A percentile compares a stretch with the other conserved stretches of the same genome.
phyloP scores from a whole-genome alignment of 1,139 yeast genomes.

The Yamadazyma atlantica region DNA sequence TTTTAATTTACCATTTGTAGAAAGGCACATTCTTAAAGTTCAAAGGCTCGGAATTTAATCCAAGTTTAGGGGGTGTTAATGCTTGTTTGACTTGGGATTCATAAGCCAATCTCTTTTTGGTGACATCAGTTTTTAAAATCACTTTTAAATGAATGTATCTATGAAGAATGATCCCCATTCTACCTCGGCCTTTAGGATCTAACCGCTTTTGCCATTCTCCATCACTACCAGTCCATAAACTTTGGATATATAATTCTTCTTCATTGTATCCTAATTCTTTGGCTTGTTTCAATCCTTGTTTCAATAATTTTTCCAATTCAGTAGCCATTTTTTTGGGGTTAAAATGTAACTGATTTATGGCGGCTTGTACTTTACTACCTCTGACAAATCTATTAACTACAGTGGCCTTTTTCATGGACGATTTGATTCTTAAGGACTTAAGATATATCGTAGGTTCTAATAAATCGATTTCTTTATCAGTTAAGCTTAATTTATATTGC shows the following conservation, averaged over 20 bases:
- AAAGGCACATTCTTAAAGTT: slow-evolving; percentile 43
- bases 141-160: slow-evolving; percentile 81
- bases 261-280: slow-evolving; percentile 56
- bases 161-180: slow-evolving; percentile 76
- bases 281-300: slow-evolving; percentile 72
- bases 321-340: slow-evolving; percentile 76
- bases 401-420: slow-evolving; percentile 87
- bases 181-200: slow-evolving; percentile 91
- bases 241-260: slow-evolving; percentile 67
- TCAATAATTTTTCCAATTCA: slow-evolving; percentile 74
- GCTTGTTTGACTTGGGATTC: slow-evolving; percentile 49
- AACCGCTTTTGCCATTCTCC: slow-evolving; percentile 70
- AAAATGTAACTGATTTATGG: slow-evolving; percentile 92
- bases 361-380: slow-evolving; percentile 68
- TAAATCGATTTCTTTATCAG: slow-evolving; percentile 66
- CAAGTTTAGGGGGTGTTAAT: slow-evolving; percentile 45
- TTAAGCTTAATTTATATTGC: slow-evolving; percentile 55
- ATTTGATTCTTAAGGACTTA: slow-evolving; percentile 75
- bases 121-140: slow-evolving; percentile 64
- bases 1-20: slow-evolving; percentile 49
- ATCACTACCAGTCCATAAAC: slow-evolving; percentile 92
- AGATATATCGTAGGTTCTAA: slow-evolving; percentile 84
- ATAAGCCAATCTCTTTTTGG: slow-evolving; percentile 59
- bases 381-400: slow-evolving; percentile 73
- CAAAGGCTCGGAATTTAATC: slow-evolving; percentile 46